These are phyloP conservation scores for Nemania diffusa DNA, from an alignment of 2,329 filamentous ascomycete species.

Conservation along the genomic window DNA sequence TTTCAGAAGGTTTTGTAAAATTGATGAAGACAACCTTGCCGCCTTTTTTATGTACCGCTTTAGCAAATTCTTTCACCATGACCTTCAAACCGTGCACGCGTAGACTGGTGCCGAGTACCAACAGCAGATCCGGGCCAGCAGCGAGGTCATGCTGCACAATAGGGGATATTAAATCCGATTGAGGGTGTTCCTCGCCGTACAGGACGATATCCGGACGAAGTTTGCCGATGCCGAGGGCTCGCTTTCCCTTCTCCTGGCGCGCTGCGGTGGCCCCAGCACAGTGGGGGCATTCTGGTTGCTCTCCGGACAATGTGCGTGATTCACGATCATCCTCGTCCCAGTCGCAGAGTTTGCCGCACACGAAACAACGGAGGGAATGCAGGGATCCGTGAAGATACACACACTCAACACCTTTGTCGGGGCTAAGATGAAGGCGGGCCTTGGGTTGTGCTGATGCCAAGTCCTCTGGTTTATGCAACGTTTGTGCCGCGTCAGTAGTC, in stretches of 20 bases:
- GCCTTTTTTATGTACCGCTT: constrained; percentile 73
- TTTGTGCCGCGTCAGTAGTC: constrained; percentile 37
- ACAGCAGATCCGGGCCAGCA: constrained; percentile 71
- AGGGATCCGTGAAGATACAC: constrained; percentile 80
- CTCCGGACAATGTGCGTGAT: constrained; percentile 67
- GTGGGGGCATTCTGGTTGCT: constrained; percentile 73
- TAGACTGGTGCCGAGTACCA: constrained; percentile 77
- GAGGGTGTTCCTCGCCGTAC: constrained; percentile 78
- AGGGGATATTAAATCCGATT: constrained; percentile 73
- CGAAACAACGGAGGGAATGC: constrained; percentile 70
- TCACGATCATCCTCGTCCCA: constrained; percentile 70
- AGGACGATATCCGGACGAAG: constrained; percentile 78
- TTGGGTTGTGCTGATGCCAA: constrained; percentile 29
- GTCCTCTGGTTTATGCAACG: constrained; percentile 37
- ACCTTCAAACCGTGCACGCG: constrained; percentile 77
- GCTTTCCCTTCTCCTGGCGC: constrained; percentile 72
- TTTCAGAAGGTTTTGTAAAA: constrained; percentile 76
- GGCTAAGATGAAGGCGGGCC: constrained; percentile 37
- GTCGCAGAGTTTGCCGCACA: constrained; percentile 65
- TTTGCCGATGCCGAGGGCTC: constrained; percentile 73
- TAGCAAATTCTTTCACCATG: constrained; percentile 77
- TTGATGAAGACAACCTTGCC: constrained; percentile 80
- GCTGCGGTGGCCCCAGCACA: constrained; percentile 71
- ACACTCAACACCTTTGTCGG: constrained; percentile 65
- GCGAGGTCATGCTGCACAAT: constrained; percentile 75